Evolutionary conservation across 1,284 basidiomycete genomes (phyloP).

Genomic region (Ganoderma lingzhi): DNA sequence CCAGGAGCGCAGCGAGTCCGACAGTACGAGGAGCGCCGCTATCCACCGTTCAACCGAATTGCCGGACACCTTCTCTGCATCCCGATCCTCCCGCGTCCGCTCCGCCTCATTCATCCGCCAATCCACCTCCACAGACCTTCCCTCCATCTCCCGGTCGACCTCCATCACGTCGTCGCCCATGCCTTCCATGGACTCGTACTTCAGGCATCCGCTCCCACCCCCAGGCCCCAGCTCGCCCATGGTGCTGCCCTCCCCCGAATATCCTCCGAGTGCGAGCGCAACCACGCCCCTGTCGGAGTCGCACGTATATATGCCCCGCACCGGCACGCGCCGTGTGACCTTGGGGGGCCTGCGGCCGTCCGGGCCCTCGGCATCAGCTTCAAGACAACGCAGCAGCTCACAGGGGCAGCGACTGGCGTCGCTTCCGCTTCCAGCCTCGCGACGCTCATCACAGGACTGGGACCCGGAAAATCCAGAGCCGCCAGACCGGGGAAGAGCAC

Average conservation of each 20-base stretch:
- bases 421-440: slow-evolving; percentile 2
- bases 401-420: slow-evolving; percentile 1
- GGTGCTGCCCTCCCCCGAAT: slow-evolving; percentile 33
- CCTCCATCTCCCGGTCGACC: slow-evolving; percentile 29
- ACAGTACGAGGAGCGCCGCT: slow-evolving; percentile 22
- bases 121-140: slow-evolving; percentile 14
- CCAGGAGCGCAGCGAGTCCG: slow-evolving; percentile 25
- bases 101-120: slow-evolving; percentile 21
- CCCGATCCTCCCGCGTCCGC: slow-evolving; percentile 26
- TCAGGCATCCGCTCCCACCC: slow-evolving; percentile 15
- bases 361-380: not conserved
- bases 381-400: slow-evolving; percentile 12
- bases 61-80: slow-evolving; percentile 16
- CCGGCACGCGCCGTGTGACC: not conserved
- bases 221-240: slow-evolving; percentile 28
- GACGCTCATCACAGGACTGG: slow-evolving; percentile 12
- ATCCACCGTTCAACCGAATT: slow-evolving; percentile 24
- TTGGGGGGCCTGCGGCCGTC: not conserved
- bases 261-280: slow-evolving; percentile 21
- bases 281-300: slow-evolving; percentile 29
- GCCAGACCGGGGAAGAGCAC: slow-evolving; percentile 14
- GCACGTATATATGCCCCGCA: slow-evolving; percentile 16
- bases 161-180: slow-evolving; percentile 27
- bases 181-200: slow-evolving; percentile 28
- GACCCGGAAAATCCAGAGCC: slow-evolving; percentile 26